These are phyloP conservation scores for Geranium rotundifolium DNA, from an alignment of 345 rosid genomes.

Conservation along the genomic window DNA sequence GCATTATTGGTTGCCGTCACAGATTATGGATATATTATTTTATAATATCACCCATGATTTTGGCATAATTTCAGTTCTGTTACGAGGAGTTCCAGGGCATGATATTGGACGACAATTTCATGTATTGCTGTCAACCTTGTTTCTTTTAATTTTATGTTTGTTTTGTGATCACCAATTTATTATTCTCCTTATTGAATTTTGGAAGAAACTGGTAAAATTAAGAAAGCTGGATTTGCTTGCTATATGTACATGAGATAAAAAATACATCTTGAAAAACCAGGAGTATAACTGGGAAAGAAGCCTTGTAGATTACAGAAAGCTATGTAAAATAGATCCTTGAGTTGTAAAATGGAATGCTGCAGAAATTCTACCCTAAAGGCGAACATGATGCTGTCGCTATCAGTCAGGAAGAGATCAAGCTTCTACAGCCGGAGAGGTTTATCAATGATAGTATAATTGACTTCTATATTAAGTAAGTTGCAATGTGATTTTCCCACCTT, in stretches of 20 bases:
- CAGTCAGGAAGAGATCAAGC: conserved; percentile 83
- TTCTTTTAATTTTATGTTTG: background rate
- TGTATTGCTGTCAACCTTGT: background rate
- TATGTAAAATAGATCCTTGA: background rate
- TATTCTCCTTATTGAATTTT: no score
- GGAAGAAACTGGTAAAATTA: no score
- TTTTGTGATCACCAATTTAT: background rate
- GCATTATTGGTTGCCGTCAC: background rate
- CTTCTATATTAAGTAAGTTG: conserved; percentile 75
- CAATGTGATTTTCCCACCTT: background rate
- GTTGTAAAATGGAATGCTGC: background rate
- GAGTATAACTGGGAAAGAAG: background rate
- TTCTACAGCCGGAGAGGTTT: conserved; percentile 84
- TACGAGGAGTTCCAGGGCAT: background rate
- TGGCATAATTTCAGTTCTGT: background rate
- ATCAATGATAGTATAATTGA: conserved; percentile 94
- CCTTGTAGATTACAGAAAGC: background rate
- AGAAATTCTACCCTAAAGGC: conserved; percentile 66
- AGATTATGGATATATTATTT: background rate
- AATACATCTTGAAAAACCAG: background rate
- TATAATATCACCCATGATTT: background rate
- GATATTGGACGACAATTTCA: background rate
- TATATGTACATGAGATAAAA: background rate
- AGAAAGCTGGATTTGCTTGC: background rate
- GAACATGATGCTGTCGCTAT: conserved; percentile 91